These are phyloP conservation scores for Pythium aristosporum DNA, from an alignment of 352 stramenopile genomes.

Conservation along the genomic window DNA sequence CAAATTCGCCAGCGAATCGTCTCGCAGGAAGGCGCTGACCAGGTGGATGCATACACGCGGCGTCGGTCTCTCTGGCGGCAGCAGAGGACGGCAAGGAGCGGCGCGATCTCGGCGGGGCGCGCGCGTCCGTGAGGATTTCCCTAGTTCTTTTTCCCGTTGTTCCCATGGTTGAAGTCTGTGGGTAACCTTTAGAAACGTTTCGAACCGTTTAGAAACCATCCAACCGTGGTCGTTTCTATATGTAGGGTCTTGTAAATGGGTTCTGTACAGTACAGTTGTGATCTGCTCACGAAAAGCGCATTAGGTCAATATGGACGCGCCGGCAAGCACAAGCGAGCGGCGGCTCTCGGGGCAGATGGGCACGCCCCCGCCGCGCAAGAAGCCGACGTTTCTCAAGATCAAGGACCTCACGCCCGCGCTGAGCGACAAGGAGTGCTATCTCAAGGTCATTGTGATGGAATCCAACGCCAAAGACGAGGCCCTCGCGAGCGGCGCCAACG, in stretches of 20 bases:
- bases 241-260: slow-evolving; percentile 8
- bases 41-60: slow-evolving; percentile 7
- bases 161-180: slow-evolving; percentile 23
- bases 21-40: background rate
- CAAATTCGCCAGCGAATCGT: background rate
- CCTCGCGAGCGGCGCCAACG: slow-evolving; percentile 64
- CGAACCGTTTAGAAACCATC: slow-evolving; percentile 2
- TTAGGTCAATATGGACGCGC: slow-evolving; percentile 12
- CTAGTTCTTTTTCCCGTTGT: background rate
- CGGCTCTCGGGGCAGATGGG: slow-evolving; percentile 23
- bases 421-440: slow-evolving; percentile 57
- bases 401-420: slow-evolving; percentile 73
- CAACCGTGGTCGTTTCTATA: slow-evolving; percentile 9
- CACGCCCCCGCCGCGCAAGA: slow-evolving; percentile 45
- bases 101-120: background rate
- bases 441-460: slow-evolving; percentile 84
- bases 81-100: background rate
- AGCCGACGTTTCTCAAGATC: slow-evolving; percentile 53
- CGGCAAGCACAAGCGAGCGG: slow-evolving; percentile 2
- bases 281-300: background rate
- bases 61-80: background rate
- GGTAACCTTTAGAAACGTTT: slow-evolving; percentile 6
- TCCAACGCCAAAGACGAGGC: slow-evolving; percentile 79
- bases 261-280: background rate
- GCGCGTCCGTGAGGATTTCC: background rate